A percentile compares a stretch with the other conserved stretches of the same genome.
phyloP scores from a whole-genome alignment of 140 eudicot species.

The Bidens hawaiensis region DNA sequence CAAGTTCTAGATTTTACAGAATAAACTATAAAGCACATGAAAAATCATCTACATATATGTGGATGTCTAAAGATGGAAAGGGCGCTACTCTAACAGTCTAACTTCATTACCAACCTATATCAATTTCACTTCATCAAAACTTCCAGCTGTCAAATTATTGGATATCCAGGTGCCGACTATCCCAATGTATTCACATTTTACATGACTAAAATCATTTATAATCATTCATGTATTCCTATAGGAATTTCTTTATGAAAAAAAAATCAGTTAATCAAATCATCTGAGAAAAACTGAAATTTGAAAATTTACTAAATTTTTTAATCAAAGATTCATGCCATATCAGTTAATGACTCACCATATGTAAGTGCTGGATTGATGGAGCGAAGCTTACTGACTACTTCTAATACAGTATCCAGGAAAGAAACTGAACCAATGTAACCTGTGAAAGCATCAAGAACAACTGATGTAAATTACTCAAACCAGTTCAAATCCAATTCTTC shows the following conservation, averaged over 20 bases:
- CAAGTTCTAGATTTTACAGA: slow-evolving; percentile 3
- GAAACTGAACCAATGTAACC: slow-evolving; percentile 98
- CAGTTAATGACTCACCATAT: slow-evolving; percentile 58
- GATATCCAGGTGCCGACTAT: neutral
- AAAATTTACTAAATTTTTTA: neutral
- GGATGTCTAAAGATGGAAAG: neutral
- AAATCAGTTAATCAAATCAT: neutral
- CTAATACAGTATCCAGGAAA: slow-evolving; percentile 67
- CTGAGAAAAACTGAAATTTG: no score
- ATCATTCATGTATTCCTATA: no score
- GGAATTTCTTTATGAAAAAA: neutral
- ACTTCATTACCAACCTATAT: slow-evolving; percentile 7
- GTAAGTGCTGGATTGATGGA: slow-evolving; percentile 78
- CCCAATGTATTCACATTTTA: neutral
- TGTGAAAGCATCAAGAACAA: slow-evolving; percentile 27
- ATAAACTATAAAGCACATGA: slow-evolving; percentile 1
- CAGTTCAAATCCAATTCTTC: neutral
- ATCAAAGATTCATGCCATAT: slow-evolving; percentile 5
- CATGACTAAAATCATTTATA: neutral
- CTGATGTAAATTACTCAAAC: slow-evolving; percentile 10
- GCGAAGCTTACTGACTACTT: slow-evolving; percentile 78
- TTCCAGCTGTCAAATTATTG: neutral
- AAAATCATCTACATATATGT: neutral
- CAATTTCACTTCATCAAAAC: neutral
- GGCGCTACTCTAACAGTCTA: slow-evolving; percentile 1